Evolutionary conservation across 2,329 filamentous ascomycete species (phyloP).

Genomic region (Ophiostoma montium): DNA sequence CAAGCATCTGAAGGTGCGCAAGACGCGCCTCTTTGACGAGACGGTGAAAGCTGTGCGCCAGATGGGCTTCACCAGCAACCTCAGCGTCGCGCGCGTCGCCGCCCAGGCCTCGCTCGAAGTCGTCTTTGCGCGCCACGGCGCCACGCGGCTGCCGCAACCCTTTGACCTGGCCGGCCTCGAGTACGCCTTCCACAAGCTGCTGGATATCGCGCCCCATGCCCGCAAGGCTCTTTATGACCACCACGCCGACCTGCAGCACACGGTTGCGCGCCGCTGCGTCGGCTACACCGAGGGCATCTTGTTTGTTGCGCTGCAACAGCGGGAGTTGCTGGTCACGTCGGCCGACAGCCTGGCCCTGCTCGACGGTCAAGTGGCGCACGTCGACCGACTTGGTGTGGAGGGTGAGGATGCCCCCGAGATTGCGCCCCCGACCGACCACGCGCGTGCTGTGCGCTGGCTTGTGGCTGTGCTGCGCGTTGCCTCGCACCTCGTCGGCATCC

Average conservation of each 20-base stretch:
- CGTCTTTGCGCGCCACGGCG: constrained; percentile 47
- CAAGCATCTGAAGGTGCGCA: constrained; percentile 81
- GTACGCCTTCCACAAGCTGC: constrained; percentile 63
- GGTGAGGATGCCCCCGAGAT: not conserved
- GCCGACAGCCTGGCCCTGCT: constrained; percentile 1
- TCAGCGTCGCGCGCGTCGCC: constrained; percentile 57
- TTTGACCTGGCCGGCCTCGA: constrained; percentile 34
- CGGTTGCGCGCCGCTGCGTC: constrained; percentile 64
- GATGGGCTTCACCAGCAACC: constrained; percentile 82
- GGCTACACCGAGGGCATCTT: constrained; percentile 82
- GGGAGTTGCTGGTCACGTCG: constrained; percentile 29
- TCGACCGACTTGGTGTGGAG: constrained; percentile 4
- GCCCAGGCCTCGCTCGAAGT: constrained; percentile 58
- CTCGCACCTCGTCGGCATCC: constrained; percentile 46
- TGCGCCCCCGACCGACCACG: constrained; percentile 14
- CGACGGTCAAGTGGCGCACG: constrained; percentile 8
- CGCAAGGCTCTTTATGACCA: constrained; percentile 57
- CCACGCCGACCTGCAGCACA: constrained; percentile 69
- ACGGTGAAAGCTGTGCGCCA: constrained; percentile 67
- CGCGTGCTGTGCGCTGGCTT: constrained; percentile 42
- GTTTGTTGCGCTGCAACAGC: constrained; percentile 47
- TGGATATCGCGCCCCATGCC: constrained; percentile 58
- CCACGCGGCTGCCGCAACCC: constrained; percentile 19
- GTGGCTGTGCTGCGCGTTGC: constrained; percentile 51
- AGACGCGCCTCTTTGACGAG: constrained; percentile 81